Percentiles rank a stretch among this genome's conserved stretches.
phyloP scores from a whole-genome alignment of 331 rosid genomes.

The Malus hybrid region DNA sequence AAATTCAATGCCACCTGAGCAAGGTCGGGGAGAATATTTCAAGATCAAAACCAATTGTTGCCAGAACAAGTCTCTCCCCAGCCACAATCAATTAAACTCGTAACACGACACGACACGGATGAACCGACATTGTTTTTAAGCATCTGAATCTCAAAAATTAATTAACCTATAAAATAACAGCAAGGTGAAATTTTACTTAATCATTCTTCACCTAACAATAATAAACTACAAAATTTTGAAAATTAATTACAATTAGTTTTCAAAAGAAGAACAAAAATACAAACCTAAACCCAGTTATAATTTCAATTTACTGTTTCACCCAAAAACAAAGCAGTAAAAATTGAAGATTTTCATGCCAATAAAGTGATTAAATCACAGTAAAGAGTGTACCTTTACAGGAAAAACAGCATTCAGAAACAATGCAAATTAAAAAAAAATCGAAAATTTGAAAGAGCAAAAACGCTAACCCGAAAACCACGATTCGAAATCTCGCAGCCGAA shows the following conservation, averaged over 20 bases:
- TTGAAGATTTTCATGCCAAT: not conserved
- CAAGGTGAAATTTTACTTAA: not conserved
- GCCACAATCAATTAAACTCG: constrained; percentile 9
- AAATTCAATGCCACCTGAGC: constrained; percentile 48
- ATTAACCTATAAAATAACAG: not conserved
- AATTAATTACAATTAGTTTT: too few species aligned
- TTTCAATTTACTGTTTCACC: not conserved
- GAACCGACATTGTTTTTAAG: not conserved
- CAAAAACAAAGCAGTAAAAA: not conserved
- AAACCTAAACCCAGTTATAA: not conserved
- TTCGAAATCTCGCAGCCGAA: not conserved
- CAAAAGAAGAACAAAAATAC: not conserved
- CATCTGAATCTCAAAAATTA: not conserved
- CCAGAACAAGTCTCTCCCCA: constrained; percentile 36
- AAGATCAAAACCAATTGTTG: constrained; percentile 42
- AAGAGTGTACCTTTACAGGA: not conserved
- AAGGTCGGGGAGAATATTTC: constrained; percentile 28
- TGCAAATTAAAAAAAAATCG: not conserved
- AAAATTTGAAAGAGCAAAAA: not conserved
- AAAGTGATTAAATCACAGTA: not conserved
- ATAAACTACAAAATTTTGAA: not conserved
- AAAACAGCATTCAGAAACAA: not conserved
- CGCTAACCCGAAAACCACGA: not conserved
- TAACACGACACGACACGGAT: not conserved
- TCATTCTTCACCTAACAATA: not conserved